A percentile compares a stretch with the other conserved stretches of the same genome.
These are phyloP conservation scores for Venturiaceae sp. DNA, from an alignment of 2,329 filamentous ascomycete species.

Conservation along the genomic window DNA sequence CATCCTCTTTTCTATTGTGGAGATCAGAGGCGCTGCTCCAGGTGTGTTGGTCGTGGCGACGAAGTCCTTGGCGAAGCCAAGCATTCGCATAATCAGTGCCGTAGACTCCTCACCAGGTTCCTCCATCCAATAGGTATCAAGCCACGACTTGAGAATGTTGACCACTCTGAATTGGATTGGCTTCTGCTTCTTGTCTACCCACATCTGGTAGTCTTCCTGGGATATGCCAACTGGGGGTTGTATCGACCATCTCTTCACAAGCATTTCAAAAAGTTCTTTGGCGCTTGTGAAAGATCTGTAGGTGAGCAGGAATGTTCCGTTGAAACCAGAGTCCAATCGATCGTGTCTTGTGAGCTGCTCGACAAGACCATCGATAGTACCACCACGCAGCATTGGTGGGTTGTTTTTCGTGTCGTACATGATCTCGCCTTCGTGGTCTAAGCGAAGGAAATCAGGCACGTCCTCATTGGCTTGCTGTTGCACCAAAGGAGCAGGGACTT, in stretches of 20 bases:
- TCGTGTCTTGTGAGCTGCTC: constrained; percentile 95
- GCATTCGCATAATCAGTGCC: constrained; percentile 78
- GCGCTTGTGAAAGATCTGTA: constrained; percentile 93
- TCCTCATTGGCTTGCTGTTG: constrained; percentile 48
- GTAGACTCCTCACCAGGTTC: constrained; percentile 74
- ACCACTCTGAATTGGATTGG: constrained; percentile 92
- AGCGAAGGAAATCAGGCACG: constrained; percentile 69
- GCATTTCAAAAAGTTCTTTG: constrained; percentile 80
- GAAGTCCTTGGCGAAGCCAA: constrained; percentile 82
- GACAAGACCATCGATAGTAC: constrained; percentile 78
- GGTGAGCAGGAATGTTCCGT: constrained; percentile 94
- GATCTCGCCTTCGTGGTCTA: constrained; percentile 83
- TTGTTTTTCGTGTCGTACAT: constrained; percentile 79
- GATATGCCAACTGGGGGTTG: constrained; percentile 79
- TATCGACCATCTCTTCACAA: constrained; percentile 85
- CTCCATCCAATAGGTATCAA: constrained; percentile 99
- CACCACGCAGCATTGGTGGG: constrained; percentile 72
- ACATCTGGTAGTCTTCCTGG: constrained; percentile 68
- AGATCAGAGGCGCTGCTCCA: constrained; percentile 74
- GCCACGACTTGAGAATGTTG: constrained; percentile 97
- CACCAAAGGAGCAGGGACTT: constrained; percentile 31
- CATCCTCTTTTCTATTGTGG: constrained; percentile 78
- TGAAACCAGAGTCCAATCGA: constrained; percentile 89
- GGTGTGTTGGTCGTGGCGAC: constrained; percentile 91
- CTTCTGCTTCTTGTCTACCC: constrained; percentile 92